A percentile compares a stretch with the other conserved stretches of the same genome.
Conservation (phyloP, 768 basidiomycete genomes). For the Porphyrellus cyaneotinctus region DNA sequence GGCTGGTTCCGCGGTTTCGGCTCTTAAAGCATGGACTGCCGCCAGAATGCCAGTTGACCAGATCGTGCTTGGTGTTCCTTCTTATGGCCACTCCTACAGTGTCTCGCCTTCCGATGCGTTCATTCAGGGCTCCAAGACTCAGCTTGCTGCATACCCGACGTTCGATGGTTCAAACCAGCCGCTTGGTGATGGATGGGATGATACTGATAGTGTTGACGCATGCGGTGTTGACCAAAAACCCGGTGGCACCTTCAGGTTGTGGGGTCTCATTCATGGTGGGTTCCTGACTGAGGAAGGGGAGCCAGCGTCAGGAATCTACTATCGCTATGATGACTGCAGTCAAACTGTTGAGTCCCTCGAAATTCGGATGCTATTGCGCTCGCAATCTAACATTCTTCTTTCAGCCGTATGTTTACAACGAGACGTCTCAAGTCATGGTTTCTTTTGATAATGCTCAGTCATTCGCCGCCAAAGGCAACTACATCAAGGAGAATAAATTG, state of each 20-base stretch:
- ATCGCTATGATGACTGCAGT: slow-evolving; percentile 62
- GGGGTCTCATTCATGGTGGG: slow-evolving; percentile 55
- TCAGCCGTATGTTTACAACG: slow-evolving; percentile 67
- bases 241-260: slow-evolving; percentile 56
- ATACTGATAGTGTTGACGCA: slow-evolving; percentile 41
- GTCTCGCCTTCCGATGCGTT: slow-evolving; percentile 39
- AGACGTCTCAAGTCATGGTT: slow-evolving; percentile 51
- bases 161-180: slow-evolving; percentile 45
- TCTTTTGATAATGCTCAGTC: slow-evolving; percentile 62
- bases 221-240: slow-evolving; percentile 49
- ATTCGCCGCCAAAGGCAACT: slow-evolving; percentile 57
- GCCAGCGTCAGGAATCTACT: slow-evolving; percentile 43
- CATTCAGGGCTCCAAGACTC: slow-evolving; percentile 28
- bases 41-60: slow-evolving; percentile 69
- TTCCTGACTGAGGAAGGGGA: slow-evolving; percentile 39
- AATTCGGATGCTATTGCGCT: too few relatives aligned
- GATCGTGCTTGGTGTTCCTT: slow-evolving; percentile 78
- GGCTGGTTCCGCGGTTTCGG: slow-evolving; percentile 69
- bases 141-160: slow-evolving; percentile 44
- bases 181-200: slow-evolving; percentile 57
- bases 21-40: slow-evolving; percentile 64
- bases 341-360: slow-evolving; percentile 55
- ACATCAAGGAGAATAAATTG: slow-evolving; percentile 50
- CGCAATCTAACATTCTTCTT: not conserved
- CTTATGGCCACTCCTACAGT: slow-evolving; percentile 75